Base-by-base conservation (phyloP, 78 protist species). In the Dictyostelium purpureum region DNA sequence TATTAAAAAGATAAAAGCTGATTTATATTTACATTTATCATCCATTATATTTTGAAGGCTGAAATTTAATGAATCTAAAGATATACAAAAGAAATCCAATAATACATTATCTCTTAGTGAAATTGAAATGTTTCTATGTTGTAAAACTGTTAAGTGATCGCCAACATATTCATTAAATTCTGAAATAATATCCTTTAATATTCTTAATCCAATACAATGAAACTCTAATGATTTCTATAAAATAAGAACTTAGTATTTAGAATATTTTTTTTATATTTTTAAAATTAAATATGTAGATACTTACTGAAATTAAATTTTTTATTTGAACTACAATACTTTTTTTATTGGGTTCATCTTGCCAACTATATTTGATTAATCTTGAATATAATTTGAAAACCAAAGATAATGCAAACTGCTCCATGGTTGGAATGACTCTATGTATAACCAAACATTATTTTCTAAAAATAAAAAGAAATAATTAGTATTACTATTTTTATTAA, bases 91-190 rank as follows among this genome's bases (percentile, higher is more conserved):
- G 70, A 85, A 71, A 31, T 73, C 43, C 57, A 85, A 71, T 42
- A 85, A 31, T 37, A 73, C 74, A 49, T 49, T 43, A 45, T 85
- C 82, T 42, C 90, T 33, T 21, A 85, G 69, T 42, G 71, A 61
- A 35, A 73, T 85, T n/a, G 92, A 85, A 9, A 85, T 59, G 33
- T 85, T 85, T 42, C 82, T 26, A 38, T 85, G 82, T 85, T 85
- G 92, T 14, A 66, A 24, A 19, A 35, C n/a, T 43, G 80, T 57
- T 19, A 85, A 57, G 61, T 85, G 92, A 12, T 85, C 92, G 2
- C 92, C 92, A 28, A 52, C 28, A 21, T 73, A 57, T 38, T 85
- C 92, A 51, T 73, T 85, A 59, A 85, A 85, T 43, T 85, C 92
- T 31, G 43, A 24, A 61, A 85, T 85, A 40, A 85, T 54, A 73